Conservation (phyloP, 495 filamentous ascomycete species). For the Aspergillus nidulans region DNA sequence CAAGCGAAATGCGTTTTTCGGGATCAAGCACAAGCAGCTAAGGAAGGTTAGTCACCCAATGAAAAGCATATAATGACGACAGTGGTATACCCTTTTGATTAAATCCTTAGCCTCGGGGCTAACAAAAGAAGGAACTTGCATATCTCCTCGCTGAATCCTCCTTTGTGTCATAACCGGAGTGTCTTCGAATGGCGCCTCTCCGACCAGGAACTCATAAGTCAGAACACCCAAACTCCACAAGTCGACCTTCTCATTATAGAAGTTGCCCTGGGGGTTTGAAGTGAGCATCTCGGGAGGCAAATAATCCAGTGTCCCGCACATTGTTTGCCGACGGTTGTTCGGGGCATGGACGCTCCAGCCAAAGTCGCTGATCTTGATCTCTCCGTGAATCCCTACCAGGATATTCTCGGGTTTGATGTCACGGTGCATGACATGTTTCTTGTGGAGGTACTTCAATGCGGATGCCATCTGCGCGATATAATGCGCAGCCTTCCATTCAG, state of each 20-base stretch:
- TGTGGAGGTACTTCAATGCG: slow-evolving; percentile 86
- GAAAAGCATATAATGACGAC: background rate
- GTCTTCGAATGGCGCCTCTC: slow-evolving; percentile 95
- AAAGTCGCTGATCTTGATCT: slow-evolving; percentile 98
- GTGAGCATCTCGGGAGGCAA: slow-evolving; percentile 97
- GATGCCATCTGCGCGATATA: slow-evolving; percentile 99
- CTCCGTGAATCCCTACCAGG: slow-evolving; percentile 91
- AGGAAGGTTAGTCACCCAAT: slow-evolving; percentile 11
- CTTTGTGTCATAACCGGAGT: slow-evolving; percentile 91
- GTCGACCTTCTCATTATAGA: slow-evolving; percentile 92
- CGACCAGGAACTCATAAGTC: slow-evolving; percentile 94
- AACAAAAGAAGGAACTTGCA: slow-evolving; percentile 86
- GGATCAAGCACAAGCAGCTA: slow-evolving; percentile 92
- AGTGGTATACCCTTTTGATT: slow-evolving; percentile 71
- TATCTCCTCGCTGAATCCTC: slow-evolving; percentile 83
- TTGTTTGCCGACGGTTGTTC: slow-evolving; percentile 87
- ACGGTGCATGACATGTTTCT: slow-evolving; percentile 97
- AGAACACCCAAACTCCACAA: slow-evolving; percentile 93
- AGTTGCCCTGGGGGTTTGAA: slow-evolving; percentile 72
- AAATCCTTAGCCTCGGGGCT: slow-evolving; percentile 87
- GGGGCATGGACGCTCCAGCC: slow-evolving; percentile 98
- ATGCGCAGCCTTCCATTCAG: slow-evolving; percentile 93
- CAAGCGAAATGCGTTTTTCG: slow-evolving; percentile 84
- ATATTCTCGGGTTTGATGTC: slow-evolving; percentile 99
- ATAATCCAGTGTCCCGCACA: slow-evolving; percentile 97